Evolutionary conservation across 225 moss, liverwort and hornwort species (phyloP).

Genomic region (Bryoerythrophyllum caledonicum): DNA sequence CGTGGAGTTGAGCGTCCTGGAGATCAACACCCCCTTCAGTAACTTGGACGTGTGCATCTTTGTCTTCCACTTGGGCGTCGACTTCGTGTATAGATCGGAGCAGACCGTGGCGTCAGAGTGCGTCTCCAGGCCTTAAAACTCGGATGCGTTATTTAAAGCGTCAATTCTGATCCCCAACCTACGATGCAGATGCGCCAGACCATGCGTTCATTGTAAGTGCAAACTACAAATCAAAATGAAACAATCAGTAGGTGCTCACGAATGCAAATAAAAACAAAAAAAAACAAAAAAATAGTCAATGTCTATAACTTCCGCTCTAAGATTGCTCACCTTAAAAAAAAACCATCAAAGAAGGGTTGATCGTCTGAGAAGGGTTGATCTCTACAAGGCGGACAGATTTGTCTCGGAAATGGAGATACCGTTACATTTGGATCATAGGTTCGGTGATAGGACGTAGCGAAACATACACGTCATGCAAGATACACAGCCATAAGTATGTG

Average conservation of each 20-base stretch:
- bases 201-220: slow-evolving; percentile 11
- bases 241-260: slow-evolving; percentile 14
- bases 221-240: slow-evolving; percentile 28
- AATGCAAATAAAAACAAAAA: neutral
- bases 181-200: slow-evolving; percentile 14
- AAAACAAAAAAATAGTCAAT: neutral
- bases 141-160: slow-evolving; percentile 45
- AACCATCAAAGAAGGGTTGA: neutral
- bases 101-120: slow-evolving; percentile 40
- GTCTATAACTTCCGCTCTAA: neutral
- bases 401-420: neutral
- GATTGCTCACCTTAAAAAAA: neutral
- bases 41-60: slow-evolving; percentile 53
- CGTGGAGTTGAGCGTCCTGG: slow-evolving; percentile 41
- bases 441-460: neutral
- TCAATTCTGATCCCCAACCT: neutral
- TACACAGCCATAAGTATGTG: slow-evolving; percentile 1
- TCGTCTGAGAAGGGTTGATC: neutral
- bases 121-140: slow-evolving; percentile 43
- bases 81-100: slow-evolving; percentile 34
- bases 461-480: neutral
- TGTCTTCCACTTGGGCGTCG: slow-evolving; percentile 35
- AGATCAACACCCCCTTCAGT: slow-evolving; percentile 53
- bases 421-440: neutral
- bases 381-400: neutral